Evolutionary conservation across 2,329 filamentous ascomycete species (phyloP).

Genomic region (Helotiales sp.): DNA sequence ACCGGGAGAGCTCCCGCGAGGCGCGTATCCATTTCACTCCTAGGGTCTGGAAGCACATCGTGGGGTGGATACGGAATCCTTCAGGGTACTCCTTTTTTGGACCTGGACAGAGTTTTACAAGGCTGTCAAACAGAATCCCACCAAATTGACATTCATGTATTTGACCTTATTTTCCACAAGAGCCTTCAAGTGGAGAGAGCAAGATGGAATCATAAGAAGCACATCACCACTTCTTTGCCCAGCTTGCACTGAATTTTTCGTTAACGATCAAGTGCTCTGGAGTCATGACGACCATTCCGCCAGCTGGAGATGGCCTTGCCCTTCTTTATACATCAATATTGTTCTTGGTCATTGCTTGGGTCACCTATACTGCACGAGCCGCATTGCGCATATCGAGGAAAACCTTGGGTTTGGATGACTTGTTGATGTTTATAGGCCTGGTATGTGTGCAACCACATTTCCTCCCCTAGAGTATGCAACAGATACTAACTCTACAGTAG

Average conservation of each 20-base stretch:
- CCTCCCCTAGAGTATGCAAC: background rate
- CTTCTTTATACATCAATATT: constrained; percentile 30
- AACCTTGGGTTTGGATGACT: constrained; percentile 31
- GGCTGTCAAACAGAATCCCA: too few species aligned
- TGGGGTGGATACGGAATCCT: too few species aligned
- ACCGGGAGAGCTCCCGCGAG: too few species aligned
- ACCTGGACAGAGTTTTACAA: too few species aligned
- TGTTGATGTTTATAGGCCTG: constrained; percentile 29
- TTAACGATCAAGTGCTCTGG: background rate
- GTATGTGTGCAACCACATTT: constrained; percentile 18
- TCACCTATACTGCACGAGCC: constrained; percentile 24
- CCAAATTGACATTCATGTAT: background rate
- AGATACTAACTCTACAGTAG: constrained; percentile 18
- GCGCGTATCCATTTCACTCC: too few species aligned
- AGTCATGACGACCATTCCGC: constrained; percentile 25
- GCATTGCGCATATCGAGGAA: constrained; percentile 30
- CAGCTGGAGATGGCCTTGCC: constrained; percentile 28
- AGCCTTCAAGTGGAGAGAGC: background rate
- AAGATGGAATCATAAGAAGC: background rate
- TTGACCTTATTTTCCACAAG: background rate
- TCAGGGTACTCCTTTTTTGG: too few species aligned
- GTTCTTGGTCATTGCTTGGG: constrained; percentile 28
- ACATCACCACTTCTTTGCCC: background rate
- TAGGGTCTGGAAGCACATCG: too few species aligned
- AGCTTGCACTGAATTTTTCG: too few species aligned